Evolutionary conservation across 2,329 filamentous ascomycete genomes (phyloP).

Genomic region (Calonectria leucothoes): DNA sequence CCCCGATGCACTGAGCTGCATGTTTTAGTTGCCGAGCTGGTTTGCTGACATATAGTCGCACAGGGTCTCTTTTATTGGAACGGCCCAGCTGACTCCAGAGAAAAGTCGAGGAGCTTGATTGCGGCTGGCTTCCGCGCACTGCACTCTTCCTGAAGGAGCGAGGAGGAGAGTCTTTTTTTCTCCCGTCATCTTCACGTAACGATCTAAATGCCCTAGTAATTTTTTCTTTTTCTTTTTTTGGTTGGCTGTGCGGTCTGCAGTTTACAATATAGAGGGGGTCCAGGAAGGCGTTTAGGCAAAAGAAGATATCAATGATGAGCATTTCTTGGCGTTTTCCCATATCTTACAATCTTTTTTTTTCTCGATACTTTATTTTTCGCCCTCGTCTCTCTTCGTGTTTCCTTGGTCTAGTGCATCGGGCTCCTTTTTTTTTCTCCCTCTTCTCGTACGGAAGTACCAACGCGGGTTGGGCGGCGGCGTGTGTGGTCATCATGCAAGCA

Average conservation of each 20-base stretch:
- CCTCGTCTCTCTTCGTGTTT: conserved; percentile 13
- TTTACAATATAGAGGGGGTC: conserved; percentile 29
- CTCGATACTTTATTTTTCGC: not conserved
- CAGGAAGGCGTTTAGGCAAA: conserved; percentile 32
- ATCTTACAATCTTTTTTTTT: not conserved
- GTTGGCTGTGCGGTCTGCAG: conserved; percentile 21
- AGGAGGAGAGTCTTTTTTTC: conserved; percentile 16
- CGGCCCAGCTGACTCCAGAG: conserved; percentile 75
- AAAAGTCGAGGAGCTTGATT: conserved; percentile 68
- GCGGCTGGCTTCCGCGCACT: conserved; percentile 69
- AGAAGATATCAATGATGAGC: conserved; percentile 27
- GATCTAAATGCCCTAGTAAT: conserved; percentile 8
- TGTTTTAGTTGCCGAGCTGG: conserved; percentile 13
- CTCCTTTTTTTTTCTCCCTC: conserved; percentile 4
- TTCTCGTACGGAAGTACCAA: conserved; percentile 28
- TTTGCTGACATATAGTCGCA: conserved; percentile 32
- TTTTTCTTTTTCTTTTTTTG: conserved; percentile 12
- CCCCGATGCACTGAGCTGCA: conserved; percentile 18
- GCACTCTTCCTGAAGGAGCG: conserved; percentile 52
- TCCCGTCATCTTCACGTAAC: conserved; percentile 19
- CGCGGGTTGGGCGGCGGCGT: conserved; percentile 24
- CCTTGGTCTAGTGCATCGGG: not conserved
- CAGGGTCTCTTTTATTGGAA: conserved; percentile 86
- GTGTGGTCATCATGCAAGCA: conserved; percentile 27
- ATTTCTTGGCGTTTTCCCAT: conserved; percentile 31